Base-by-base conservation (phyloP, 2,329 filamentous ascomycete species). In the Trichophyton rubrum region DNA sequence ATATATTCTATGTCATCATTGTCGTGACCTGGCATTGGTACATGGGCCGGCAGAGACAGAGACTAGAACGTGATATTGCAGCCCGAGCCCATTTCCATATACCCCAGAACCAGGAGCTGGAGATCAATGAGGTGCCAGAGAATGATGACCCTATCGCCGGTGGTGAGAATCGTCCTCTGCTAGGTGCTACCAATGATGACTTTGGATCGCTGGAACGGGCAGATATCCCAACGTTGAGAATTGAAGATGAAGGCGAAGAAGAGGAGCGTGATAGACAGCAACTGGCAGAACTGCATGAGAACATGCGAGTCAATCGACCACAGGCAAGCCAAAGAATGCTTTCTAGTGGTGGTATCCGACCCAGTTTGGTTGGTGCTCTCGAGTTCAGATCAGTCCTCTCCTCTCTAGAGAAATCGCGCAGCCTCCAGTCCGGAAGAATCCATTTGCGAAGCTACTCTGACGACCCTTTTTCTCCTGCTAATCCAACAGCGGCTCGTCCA, bases 11-110 rank as follows among this genome's bases (percentile, higher is more conserved):
- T 69, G 93, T 99, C 55, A 70, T 85, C 11, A 85, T 90, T 61
- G 93, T 99, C 9, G 88, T 97, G 15, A 80, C 80, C 4, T 97
- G 91, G 90, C 93, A 99, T 74, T 96, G 91, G 87, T 87, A 86
- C 75, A 78, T 87, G 15, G 84, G 83, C 41, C 80, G 85, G 64
- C 80, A 82, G 64, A 85, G 79, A 73, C 79, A 79, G 47, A 79
- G 79, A 61, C 80, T 82, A 60, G 81, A 85, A 57, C 82, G 85
- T 67, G 86, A 90, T 67, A 82, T 85, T 22, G 83, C 86, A 56
- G 86, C 89, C 59, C 82, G 90, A 62, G 84, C 86, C 15, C 87
- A 95, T 62, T 89, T 86, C 63, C 80, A 90, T 60, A 81, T 81
- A 9, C 78, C 83, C 5, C 75, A 77, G 41, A 76, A 78, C 27